phyloP scores from a whole-genome alignment of 164 flowering plant genomes.

The Piper longum region DNA sequence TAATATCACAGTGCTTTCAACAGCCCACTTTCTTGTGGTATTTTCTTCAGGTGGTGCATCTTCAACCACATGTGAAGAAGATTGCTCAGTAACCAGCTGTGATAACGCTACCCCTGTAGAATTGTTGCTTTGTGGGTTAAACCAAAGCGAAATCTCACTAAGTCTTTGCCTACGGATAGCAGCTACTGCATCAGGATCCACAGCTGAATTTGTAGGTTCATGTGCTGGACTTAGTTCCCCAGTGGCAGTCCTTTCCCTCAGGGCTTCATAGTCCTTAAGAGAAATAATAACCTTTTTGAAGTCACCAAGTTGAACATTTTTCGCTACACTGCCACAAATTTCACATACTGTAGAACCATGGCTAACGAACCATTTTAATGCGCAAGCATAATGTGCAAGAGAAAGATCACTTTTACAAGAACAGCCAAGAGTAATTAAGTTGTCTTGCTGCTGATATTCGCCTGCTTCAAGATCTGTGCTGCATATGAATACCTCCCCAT shows the following conservation, averaged over 20 bases:
- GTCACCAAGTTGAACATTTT: conserved; percentile 51
- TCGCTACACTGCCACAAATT: conserved; percentile 65
- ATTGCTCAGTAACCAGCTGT: conserved; percentile 41
- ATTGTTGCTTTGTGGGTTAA: conserved; percentile 37
- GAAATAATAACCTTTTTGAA: conserved; percentile 55
- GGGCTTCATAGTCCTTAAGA: conserved; percentile 63
- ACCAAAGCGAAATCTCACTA: conserved; percentile 83
- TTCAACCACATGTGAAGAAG: conserved; percentile 27
- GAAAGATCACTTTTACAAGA: conserved; percentile 86
- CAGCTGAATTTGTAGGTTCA: conserved; percentile 26
- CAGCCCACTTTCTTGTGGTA: conserved; percentile 86
- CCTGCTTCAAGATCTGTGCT: conserved; percentile 63
- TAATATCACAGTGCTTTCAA: conserved; percentile 82
- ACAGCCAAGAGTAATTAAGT: conserved; percentile 72
- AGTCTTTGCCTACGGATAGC: conserved; percentile 83
- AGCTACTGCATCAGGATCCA: conserved; percentile 92
- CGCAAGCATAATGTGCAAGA: conserved; percentile 87
- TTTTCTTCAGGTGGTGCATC: conserved; percentile 36
- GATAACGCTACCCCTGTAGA: conserved; percentile 24
- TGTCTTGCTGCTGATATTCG: conserved; percentile 27
- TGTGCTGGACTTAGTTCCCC: conserved; percentile 45
- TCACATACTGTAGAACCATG: conserved; percentile 94
- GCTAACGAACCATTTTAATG: conserved; percentile 85
- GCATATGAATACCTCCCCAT: conserved; percentile 79
- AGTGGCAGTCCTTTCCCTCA: conserved; percentile 62